Conservation (phyloP, 345 rosid species). For the Brassica juncea region DNA sequence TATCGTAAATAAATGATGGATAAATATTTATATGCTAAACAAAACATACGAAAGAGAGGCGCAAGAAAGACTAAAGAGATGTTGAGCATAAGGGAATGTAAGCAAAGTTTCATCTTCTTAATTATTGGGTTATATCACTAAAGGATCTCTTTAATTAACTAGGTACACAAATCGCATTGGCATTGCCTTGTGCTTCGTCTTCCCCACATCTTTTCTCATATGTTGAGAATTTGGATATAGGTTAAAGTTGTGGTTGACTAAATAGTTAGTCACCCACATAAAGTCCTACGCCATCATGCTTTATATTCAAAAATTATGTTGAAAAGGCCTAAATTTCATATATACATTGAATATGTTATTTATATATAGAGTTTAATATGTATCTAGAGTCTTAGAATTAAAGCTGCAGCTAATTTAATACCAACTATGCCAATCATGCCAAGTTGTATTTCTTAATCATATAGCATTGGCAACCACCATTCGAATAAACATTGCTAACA, state of each 20-base stretch:
- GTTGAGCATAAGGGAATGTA: neutral
- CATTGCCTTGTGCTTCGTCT: constrained; percentile 14
- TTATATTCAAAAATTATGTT: neutral
- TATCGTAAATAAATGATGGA: too few species aligned
- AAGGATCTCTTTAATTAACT: neutral
- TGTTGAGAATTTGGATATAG: neutral
- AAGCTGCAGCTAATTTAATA: neutral
- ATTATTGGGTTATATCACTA: neutral
- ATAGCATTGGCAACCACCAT: neutral
- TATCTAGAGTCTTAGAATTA: neutral
- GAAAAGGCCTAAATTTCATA: neutral
- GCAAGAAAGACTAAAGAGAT: neutral
- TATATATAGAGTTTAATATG: neutral
- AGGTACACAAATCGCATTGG: neutral
- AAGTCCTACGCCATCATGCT: neutral
- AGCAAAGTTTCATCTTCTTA: neutral
- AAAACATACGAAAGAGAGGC: neutral
- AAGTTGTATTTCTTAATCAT: constrained; percentile 4
- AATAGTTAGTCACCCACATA: neutral
- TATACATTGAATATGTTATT: neutral
- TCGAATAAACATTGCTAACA: neutral
- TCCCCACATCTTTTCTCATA: constrained; percentile 1
- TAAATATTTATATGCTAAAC: too few species aligned
- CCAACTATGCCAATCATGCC: neutral
- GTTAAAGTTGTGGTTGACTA: neutral